phyloP scores from a whole-genome alignment of 345 rosid species.

The Barbarea vulgaris region DNA sequence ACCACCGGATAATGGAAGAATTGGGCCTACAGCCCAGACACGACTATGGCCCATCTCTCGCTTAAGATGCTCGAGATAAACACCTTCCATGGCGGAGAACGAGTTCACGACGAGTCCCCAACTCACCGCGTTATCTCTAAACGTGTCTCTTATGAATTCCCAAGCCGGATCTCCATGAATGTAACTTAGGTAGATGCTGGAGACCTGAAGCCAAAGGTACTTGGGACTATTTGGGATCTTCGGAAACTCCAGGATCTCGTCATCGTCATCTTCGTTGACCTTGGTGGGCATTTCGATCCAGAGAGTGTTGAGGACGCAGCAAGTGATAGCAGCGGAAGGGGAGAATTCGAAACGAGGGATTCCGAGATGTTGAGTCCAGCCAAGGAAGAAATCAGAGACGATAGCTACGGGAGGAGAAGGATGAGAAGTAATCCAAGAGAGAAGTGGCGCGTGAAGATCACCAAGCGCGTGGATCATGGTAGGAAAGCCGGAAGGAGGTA shows the following conservation, averaged over 20 bases:
- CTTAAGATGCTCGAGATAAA: conserved; percentile 50
- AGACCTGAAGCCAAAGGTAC: conserved; percentile 53
- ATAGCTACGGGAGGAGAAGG: conserved; percentile 59
- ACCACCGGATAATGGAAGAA: conserved; percentile 30
- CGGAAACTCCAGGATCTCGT: conserved; percentile 38
- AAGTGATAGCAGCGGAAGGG: conserved; percentile 61
- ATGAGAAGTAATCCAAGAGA: conserved; percentile 53
- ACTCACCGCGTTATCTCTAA: conserved; percentile 41
- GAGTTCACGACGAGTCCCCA: conserved; percentile 64
- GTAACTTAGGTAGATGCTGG: conserved; percentile 41
- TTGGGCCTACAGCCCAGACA: conserved; percentile 63
- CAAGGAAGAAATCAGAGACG: conserved; percentile 63
- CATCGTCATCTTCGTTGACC: not conserved
- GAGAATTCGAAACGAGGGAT: conserved; percentile 54
- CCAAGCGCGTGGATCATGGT: conserved; percentile 44
- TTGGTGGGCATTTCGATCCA: conserved; percentile 53
- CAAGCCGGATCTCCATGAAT: conserved; percentile 42
- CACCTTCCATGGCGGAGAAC: conserved; percentile 44
- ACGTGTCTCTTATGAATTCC: conserved; percentile 41
- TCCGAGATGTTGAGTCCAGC: conserved; percentile 60
- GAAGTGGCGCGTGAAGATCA: conserved; percentile 48
- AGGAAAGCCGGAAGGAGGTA: conserved; percentile 31
- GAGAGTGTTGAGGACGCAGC: conserved; percentile 40
- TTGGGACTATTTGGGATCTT: conserved; percentile 47
- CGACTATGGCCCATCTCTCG: conserved; percentile 43